Evolutionary conservation across 768 basidiomycete species (phyloP).

Genomic region (Russula emetica): DNA sequence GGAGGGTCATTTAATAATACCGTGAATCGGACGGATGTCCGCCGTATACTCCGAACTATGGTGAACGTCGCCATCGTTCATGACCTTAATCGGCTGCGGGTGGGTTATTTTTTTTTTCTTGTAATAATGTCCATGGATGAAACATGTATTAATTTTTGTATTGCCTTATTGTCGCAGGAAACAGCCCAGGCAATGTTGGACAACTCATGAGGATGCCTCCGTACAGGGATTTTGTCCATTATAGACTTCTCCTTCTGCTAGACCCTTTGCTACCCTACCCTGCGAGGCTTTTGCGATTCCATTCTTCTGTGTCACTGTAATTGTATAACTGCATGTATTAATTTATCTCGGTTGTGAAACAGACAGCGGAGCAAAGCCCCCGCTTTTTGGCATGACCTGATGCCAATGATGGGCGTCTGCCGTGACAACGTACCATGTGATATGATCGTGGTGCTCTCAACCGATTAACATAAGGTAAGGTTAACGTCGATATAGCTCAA

Average conservation of each 20-base stretch:
- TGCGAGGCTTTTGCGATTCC: not conserved
- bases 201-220: conserved; percentile 6
- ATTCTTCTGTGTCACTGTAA: conserved; percentile 2
- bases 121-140: not conserved
- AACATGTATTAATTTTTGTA: not conserved
- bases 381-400: too few species aligned
- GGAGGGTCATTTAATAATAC: conserved; percentile 80
- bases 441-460: too few species aligned
- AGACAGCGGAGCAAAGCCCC: not conserved
- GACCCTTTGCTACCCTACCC: not conserved
- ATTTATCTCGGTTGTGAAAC: not conserved
- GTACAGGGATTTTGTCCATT: not conserved
- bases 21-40: conserved; percentile 65
- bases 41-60: conserved; percentile 71
- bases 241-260: not conserved
- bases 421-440: too few species aligned
- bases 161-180: conserved; percentile 12
- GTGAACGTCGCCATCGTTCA: conserved; percentile 79
- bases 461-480: too few species aligned
- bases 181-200: conserved; percentile 23
- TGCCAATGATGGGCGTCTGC: too few species aligned
- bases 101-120: conserved; percentile 33
- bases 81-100: conserved; percentile 63
- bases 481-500: not conserved
- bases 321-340: not conserved